A percentile compares a stretch with the other conserved stretches of the same genome.
Conservation (phyloP, 495 filamentous ascomycete species). For the Penicillium daleae region DNA sequence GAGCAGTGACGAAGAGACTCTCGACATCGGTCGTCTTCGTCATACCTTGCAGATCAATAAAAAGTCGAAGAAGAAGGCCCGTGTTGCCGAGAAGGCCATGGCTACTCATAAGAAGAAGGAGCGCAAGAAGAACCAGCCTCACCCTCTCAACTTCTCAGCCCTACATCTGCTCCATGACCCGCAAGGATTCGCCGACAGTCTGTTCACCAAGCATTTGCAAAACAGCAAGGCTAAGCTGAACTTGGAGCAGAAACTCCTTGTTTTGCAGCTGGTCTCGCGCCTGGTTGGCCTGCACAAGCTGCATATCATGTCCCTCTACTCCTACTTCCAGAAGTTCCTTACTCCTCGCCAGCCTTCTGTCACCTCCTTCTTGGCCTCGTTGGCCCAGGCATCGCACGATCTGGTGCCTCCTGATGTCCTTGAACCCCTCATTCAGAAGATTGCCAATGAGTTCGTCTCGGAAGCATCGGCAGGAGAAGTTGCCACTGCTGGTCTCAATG, state of each 20-base stretch:
- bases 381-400: constrained; percentile 89
- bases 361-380: constrained; percentile 89
- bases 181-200: constrained; percentile 87
- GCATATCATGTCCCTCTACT: constrained; percentile 80
- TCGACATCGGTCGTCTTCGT: constrained; percentile 80
- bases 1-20: constrained; percentile 74
- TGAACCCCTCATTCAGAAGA: constrained; percentile 90
- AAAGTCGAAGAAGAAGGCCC: constrained; percentile 86
- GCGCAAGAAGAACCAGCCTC: constrained; percentile 82
- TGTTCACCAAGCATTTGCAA: constrained; percentile 91
- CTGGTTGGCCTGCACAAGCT: constrained; percentile 93
- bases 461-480: constrained; percentile 92
- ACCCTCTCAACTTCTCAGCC: constrained; percentile 95
- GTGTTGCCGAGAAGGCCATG: constrained; percentile 75
- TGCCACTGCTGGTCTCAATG: constrained; percentile 89
- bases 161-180: constrained; percentile 95
- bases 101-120: constrained; percentile 74
- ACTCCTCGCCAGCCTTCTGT: constrained; percentile 89
- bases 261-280: constrained; percentile 86
- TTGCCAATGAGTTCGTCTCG: constrained; percentile 97
- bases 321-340: constrained; percentile 83
- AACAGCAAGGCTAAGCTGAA: constrained; percentile 82
- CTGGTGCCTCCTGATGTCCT: constrained; percentile 92
- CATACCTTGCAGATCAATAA: constrained; percentile 92
- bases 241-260: constrained; percentile 86